A percentile compares a stretch with the other conserved stretches of the same genome.
These are phyloP conservation scores for Primulina tabacum DNA, from an alignment of 257 asterid species.

Conservation along the genomic window DNA sequence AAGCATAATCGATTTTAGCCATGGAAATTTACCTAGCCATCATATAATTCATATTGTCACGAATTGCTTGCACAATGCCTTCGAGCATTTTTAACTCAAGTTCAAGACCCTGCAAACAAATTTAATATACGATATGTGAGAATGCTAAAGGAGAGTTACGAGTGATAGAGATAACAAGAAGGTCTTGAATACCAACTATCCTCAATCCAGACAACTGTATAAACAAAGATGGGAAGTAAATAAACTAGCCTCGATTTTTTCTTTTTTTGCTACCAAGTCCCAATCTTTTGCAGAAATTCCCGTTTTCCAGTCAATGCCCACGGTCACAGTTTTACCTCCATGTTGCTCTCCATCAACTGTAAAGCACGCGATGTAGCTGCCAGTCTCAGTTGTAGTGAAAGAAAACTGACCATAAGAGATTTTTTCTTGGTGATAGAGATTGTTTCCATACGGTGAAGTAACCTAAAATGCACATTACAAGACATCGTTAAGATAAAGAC, in stretches of 20 bases:
- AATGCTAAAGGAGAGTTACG: not conserved
- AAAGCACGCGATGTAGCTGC: conserved; percentile 54
- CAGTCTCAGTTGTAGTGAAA: conserved; percentile 50
- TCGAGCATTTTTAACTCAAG: conserved; percentile 23
- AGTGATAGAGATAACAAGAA: not conserved
- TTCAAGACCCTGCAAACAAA: conserved; percentile 35
- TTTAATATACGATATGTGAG: not conserved
- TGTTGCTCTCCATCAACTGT: conserved; percentile 33
- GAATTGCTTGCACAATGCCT: not conserved
- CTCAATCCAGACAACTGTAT: not conserved
- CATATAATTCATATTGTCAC: conserved; percentile 14
- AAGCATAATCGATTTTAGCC: too few relatives aligned
- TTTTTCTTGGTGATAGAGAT: conserved; percentile 41
- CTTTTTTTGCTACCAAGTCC: conserved; percentile 54
- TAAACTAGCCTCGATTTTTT: conserved; percentile 41
- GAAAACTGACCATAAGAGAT: conserved; percentile 49
- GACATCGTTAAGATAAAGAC: not conserved
- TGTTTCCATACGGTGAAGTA: conserved; percentile 51
- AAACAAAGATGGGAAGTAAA: not conserved
- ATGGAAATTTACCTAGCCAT: conserved; percentile 30
- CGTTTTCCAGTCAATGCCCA: conserved; percentile 48
- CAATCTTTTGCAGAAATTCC: conserved; percentile 62
- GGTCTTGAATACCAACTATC: not conserved
- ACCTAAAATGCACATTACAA: conserved; percentile 31
- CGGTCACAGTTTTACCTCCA: conserved; percentile 33